Conservation (phyloP, 176 grass and related monocot genomes). For the Ampelocalamus luodianensis region DNA sequence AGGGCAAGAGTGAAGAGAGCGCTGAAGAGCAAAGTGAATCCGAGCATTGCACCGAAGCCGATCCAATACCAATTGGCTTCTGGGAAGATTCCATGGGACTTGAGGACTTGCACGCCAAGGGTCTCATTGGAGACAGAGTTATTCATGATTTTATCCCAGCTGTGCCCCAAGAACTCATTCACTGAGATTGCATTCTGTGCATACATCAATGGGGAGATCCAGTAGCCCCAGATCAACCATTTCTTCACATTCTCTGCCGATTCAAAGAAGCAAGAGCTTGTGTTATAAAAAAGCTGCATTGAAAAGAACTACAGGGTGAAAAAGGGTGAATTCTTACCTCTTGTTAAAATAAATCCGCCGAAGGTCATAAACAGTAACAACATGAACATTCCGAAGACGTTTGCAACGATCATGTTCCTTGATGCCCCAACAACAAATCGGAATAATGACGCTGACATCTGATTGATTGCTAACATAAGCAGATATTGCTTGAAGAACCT, state of each 20-base stretch:
- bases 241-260: conserved; percentile 71
- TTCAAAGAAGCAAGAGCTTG: not conserved
- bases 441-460: conserved; percentile 69
- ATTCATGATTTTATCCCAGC: conserved; percentile 64
- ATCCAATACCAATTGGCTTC: conserved; percentile 98
- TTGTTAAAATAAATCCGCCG: conserved; percentile 74
- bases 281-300: not conserved
- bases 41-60: conserved; percentile 73
- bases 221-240: conserved; percentile 99
- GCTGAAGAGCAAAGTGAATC: conserved; percentile 79
- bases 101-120: conserved; percentile 63
- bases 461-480: conserved; percentile 63
- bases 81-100: conserved; percentile 66
- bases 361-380: conserved; percentile 67
- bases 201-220: conserved; percentile 93
- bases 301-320: not conserved
- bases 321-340: conserved; percentile 46
- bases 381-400: conserved; percentile 70
- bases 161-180: conserved; percentile 80
- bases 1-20: conserved; percentile 71
- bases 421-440: conserved; percentile 66
- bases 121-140: conserved; percentile 34
- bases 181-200: conserved; percentile 79
- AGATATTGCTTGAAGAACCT: conserved; percentile 93
- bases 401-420: conserved; percentile 77